A percentile compares a stretch with the other conserved stretches of the same genome.
Evolutionary conservation across 768 basidiomycete genomes (phyloP).

Genomic region (Dacryopinax spathularia): DNA sequence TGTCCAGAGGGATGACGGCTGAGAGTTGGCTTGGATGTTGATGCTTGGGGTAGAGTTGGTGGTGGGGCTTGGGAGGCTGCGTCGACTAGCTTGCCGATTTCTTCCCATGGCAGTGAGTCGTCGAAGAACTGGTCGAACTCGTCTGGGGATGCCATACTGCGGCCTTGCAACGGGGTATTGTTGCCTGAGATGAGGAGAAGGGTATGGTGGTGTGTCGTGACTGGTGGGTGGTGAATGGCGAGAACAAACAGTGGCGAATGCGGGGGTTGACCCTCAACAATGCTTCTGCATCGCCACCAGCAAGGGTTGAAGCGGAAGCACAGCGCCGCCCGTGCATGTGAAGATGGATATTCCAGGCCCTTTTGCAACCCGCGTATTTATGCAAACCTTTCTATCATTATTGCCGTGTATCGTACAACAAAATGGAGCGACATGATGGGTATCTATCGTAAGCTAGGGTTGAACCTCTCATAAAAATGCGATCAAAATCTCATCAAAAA

Average conservation of each 20-base stretch:
- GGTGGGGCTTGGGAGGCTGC: neutral
- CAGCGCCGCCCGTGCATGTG: too few relatives aligned
- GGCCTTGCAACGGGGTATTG: neutral
- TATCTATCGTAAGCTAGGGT: neutral
- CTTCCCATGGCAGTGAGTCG: neutral
- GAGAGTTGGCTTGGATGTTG: neutral
- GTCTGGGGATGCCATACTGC: neutral
- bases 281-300: constrained; percentile 3
- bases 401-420: constrained; percentile 3
- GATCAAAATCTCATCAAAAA: neutral
- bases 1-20: neutral
- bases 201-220: too few relatives aligned
- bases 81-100: neutral
- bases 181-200: too few relatives aligned
- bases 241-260: too few relatives aligned
- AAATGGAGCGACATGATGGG: neutral
- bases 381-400: too few relatives aligned
- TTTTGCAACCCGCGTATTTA: too few relatives aligned
- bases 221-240: too few relatives aligned
- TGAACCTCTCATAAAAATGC: neutral
- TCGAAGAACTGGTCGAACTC: neutral
- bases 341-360: too few relatives aligned
- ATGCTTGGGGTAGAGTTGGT: neutral
- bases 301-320: neutral
- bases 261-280: too few relatives aligned